phyloP scores from a whole-genome alignment of 116 monocot genomes.

The Trichopus zeylanicus region DNA sequence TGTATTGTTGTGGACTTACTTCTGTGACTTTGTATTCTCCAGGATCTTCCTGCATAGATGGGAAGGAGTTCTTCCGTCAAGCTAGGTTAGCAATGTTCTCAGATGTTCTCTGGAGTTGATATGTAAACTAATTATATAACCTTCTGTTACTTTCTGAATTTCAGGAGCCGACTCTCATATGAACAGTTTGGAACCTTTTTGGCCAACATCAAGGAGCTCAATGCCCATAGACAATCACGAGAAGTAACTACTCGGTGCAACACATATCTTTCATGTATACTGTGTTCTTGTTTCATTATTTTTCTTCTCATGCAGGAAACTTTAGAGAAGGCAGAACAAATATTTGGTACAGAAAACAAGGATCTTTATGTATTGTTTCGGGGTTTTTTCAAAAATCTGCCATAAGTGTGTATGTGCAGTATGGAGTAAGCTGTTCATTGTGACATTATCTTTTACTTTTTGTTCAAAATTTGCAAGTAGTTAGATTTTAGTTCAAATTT shows the following conservation, averaged over 20 bases:
- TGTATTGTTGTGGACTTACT: no score
- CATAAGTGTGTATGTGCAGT: no score
- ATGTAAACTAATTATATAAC: background rate
- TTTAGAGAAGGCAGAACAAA: constrained; percentile 76
- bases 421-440: no score
- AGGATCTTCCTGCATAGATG: constrained; percentile 68
- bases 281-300: background rate
- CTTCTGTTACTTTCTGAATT: background rate
- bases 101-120: background rate
- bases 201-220: constrained; percentile 92
- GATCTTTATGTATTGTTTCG: constrained; percentile 84
- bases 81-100: constrained; percentile 42
- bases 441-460: no score
- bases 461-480: no score
- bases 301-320: constrained; percentile 49
- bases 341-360: constrained; percentile 80
- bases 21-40: no score
- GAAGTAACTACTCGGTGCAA: constrained; percentile 31
- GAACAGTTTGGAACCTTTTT: constrained; percentile 93
- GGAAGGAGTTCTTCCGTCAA: constrained; percentile 91
- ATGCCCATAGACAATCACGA: constrained; percentile 77
- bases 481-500: no score
- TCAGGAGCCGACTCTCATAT: constrained; percentile 80
- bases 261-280: background rate
- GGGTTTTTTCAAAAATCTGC: no score